Conservation (phyloP, 768 basidiomycete genomes). For the Podaxis mareebaensis region DNA sequence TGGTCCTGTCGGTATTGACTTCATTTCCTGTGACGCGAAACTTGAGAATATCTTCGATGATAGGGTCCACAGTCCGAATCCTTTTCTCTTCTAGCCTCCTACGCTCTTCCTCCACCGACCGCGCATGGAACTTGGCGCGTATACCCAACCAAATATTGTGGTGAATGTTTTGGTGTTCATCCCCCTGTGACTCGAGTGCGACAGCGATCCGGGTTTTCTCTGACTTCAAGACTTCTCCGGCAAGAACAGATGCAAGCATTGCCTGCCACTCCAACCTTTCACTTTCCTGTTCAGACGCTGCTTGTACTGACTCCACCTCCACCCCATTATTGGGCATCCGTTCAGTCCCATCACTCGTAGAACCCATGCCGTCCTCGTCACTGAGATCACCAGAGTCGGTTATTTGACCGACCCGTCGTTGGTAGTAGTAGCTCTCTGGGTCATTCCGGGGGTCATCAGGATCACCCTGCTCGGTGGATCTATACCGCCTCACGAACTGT, state of each 20-base stretch:
- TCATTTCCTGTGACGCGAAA: constrained; percentile 59
- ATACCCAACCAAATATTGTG: constrained; percentile 87
- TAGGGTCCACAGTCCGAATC: constrained; percentile 74
- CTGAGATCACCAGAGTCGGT: constrained; percentile 70
- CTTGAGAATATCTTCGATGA: constrained; percentile 79
- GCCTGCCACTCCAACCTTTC: constrained; percentile 95
- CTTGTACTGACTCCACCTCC: constrained; percentile 65
- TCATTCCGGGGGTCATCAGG: constrained; percentile 68
- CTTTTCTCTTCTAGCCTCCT: constrained; percentile 82
- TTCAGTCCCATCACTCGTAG: constrained; percentile 44
- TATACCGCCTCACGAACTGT: constrained; percentile 77
- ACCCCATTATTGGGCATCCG: constrained; percentile 51
- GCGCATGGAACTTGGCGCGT: constrained; percentile 80
- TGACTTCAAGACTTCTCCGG: constrained; percentile 91
- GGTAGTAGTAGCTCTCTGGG: constrained; percentile 82
- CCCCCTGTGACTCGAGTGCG: constrained; percentile 66
- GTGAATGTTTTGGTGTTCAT: constrained; percentile 68
- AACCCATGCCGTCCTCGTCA: constrained; percentile 66
- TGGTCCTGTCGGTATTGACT: constrained; percentile 34
- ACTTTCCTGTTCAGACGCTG: constrained; percentile 70
- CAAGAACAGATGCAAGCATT: constrained; percentile 90
- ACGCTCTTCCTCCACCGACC: constrained; percentile 81
- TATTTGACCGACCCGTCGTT: constrained; percentile 67
- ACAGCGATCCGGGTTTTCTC: constrained; percentile 93
- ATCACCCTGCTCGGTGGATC: constrained; percentile 53